Base-by-base conservation (phyloP, 2,329 filamentous ascomycete genomes). In the Madurella mycetomatis region DNA sequence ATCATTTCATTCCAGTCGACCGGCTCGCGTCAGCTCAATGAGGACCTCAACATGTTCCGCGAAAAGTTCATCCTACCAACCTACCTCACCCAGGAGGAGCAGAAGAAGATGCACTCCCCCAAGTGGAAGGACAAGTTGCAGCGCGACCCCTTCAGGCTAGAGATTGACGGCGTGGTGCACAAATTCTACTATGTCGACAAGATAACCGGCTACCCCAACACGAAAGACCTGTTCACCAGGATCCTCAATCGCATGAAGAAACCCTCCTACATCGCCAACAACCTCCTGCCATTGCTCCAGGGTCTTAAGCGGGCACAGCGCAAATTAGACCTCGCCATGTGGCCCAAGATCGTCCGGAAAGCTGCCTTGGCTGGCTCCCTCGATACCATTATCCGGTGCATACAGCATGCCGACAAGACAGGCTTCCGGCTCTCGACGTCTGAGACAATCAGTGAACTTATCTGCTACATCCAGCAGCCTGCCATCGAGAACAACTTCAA, bases 51-150 rank as follows among this genome's bases (percentile, higher is more conserved):
- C 41, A 68, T 64, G 18, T 76, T 87, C 65, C 81, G 84, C 59
- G 70, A 76, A 44, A 79, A 79, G 61, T 76, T 85, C 67, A 79
- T 87, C 66, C 70, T 87, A 41, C 84, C 84, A n/a, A 70, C 76
- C 32, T 80, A 83, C 65, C 79, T 88, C 30, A 73, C 77, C 18
- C 54, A 66, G 30, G 68, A 71, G 48, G 79, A 86, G 69, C 78
- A 74, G 62, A 73, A 77, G 60, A 73, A 79, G 55, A 69, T 87
- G 61, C 78, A 76, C 70, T 70, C 73, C 55, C 59, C 65, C 13
- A 75, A 73, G 57, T 72, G 76, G 67, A 70, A 73, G 59, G 69
- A 75, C 59, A 68, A 68, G 55, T 76, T 87, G 41, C 70, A 77
- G 55, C 69, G 72, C 37, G 80, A 84, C 65, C 80, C 82, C 39